Conservation (phyloP, 1,284 basidiomycete genomes). For the Puccinia polysora region DNA sequence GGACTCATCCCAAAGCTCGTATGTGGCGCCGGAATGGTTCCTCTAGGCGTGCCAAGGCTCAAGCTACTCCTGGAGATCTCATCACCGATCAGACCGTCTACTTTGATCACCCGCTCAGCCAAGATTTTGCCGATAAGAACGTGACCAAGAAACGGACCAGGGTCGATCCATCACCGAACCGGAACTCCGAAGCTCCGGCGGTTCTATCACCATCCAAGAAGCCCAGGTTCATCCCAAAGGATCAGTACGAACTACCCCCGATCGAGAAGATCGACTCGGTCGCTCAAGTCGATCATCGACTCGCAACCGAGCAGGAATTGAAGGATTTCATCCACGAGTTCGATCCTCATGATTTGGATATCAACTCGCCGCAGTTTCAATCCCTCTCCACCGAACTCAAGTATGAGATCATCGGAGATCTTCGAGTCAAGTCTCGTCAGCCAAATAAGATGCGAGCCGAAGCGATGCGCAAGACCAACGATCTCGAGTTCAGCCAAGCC, state of each 20-base stretch:
- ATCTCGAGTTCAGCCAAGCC: constrained; percentile 89
- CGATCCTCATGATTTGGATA: constrained; percentile 84
- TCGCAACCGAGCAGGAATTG: constrained; percentile 89
- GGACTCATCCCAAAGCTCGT: not conserved
- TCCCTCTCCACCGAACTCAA: constrained; percentile 91
- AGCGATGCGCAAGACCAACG: constrained; percentile 79
- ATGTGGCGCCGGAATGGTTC: not conserved
- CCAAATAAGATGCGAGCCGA: constrained; percentile 86
- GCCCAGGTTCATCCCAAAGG: constrained; percentile 46
- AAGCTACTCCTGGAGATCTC: constrained; percentile 66
- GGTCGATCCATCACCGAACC: not conserved
- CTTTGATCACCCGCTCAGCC: constrained; percentile 27
- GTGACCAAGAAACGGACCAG: constrained; percentile 29
- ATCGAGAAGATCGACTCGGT: constrained; percentile 48
- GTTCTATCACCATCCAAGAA: constrained; percentile 19
- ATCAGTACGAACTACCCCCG: constrained; percentile 51
- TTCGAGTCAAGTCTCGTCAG: constrained; percentile 85
- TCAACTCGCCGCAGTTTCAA: constrained; percentile 73
- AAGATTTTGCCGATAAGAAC: constrained; percentile 40
- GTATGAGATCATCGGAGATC: constrained; percentile 96
- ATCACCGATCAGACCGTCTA: constrained; percentile 60
- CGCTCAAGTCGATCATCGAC: constrained; percentile 69
- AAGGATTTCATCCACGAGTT: constrained; percentile 85
- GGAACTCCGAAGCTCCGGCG: constrained; percentile 51
- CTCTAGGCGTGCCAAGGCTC: constrained; percentile 1